A percentile compares a stretch with the other conserved stretches of the same genome.
phyloP scores from a whole-genome alignment of 2,329 filamentous ascomycete species.

The Cordyceps sp. region DNA sequence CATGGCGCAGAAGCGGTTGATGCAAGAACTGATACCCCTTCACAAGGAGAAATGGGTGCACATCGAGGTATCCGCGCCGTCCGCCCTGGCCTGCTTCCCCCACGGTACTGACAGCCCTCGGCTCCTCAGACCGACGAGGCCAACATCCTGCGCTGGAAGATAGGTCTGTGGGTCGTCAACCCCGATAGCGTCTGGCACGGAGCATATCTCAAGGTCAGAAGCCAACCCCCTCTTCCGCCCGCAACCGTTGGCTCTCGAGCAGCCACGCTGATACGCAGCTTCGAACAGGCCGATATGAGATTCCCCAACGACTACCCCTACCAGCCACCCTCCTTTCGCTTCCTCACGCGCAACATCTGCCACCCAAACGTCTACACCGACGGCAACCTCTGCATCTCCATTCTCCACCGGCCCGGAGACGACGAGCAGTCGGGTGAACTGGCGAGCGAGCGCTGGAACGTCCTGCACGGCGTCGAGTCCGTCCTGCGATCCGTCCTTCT shows the following conservation, averaged over 20 bases:
- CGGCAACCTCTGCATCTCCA: constrained; percentile 88
- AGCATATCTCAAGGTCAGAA: constrained; percentile 63
- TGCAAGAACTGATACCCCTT: constrained; percentile 73
- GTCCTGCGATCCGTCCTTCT: constrained; percentile 86
- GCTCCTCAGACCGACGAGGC: constrained; percentile 48
- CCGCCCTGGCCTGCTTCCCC: not conserved
- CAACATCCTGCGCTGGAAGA: constrained; percentile 76
- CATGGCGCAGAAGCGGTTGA: constrained; percentile 56
- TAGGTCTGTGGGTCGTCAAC: constrained; percentile 86
- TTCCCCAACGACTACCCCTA: constrained; percentile 86
- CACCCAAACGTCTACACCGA: constrained; percentile 92
- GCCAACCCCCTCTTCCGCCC: not conserved
- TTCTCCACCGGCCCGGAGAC: constrained; percentile 81
- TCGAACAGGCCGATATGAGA: constrained; percentile 54
- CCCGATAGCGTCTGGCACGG: constrained; percentile 83
- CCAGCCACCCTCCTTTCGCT: constrained; percentile 75
- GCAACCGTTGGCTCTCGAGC: too few species aligned
- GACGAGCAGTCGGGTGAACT: constrained; percentile 83
- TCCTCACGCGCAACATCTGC: constrained; percentile 55
- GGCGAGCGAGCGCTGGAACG: constrained; percentile 86
- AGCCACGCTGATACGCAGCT: too few species aligned
- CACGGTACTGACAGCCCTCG: constrained; percentile 1
- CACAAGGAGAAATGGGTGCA: constrained; percentile 87
- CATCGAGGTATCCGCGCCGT: constrained; percentile 47
- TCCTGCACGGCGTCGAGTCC: constrained; percentile 84